Base-by-base conservation (phyloP, 2,329 filamentous ascomycete genomes). In the Verticillium zaregamsianum region DNA sequence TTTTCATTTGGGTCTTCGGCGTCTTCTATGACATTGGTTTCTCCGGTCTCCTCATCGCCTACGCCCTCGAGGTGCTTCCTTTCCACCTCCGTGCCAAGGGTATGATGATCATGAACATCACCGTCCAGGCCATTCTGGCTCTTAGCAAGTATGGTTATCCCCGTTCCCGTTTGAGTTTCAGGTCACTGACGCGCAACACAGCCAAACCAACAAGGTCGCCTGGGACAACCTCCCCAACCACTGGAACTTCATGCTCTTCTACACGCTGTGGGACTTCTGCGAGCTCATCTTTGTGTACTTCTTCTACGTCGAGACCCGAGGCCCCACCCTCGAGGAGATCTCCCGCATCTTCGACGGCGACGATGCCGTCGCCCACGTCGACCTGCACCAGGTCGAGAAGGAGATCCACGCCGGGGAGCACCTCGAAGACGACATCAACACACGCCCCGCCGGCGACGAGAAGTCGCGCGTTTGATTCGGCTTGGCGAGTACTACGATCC, bases 301-400 rank as follows among this genome's bases (percentile, higher is more conserved):
- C 77, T 82, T 89, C 72, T 89, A 87, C 71, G 82, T 89, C 61
- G 89, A 92, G 77, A 91, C 89, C 20, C 86, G 85, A 68, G 88
- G 88, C 3, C 86, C 87, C 0, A 90, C 88, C 2, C 84, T 91
- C 1, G 89, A 91, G 71, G 87, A 90, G 71, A 82, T 90, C 64
- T 85, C 88, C 56, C 83, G 84, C 68, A 89, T 91, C 71, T 91
- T 91, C 68, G 88, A 91, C 67, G 89, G 87, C 45, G 82, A 86
- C 32, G 77, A 83, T 37, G 85, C 83, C 23, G 80, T 85, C 14
- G 82, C 79, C 7, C 79, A 83, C 65, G 78, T 87, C 63, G 80
- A 85, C 69, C 73, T 86, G 55, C 74, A 79, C 32, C 79, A 85
- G 69, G 79, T 86, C 54, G 80, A 85, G 66, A 85, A 86, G 74